Evolutionary conservation across 2,329 filamentous ascomycete species (phyloP), one percentile per base, ranked within the genome.

Genomic region (Stachybotrys chartarum): DNA sequence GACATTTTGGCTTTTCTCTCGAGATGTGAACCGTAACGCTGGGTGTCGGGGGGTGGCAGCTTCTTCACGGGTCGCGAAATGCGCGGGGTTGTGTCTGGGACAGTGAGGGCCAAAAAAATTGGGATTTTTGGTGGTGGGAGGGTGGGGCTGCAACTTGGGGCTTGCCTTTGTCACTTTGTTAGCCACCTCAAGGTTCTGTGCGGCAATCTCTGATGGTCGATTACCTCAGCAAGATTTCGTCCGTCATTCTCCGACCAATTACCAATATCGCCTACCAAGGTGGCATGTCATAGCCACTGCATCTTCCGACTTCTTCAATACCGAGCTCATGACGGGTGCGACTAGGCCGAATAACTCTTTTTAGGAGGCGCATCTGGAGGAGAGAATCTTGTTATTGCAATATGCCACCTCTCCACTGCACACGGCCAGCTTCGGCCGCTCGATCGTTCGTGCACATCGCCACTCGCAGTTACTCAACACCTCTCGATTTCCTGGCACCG

Each of bases 1-100:
- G 94, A 97, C 89, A 93, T 94, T 60, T 70, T 88, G 78, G 49
- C 49, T 63, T 58, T 14, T 42, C 24, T 24, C 24, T 42, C 35
- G 35, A 3, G 62, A 60, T 63, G 59, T 61, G 64, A 57, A 61
- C 57, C 61, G 61, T 65, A 64, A 42, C 35, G 35, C 35, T 42
- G 35, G 24, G 35, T 42, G 35, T 42, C 35, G 35, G 8, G 35
- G 8, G 10, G 35, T 42, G 8, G 35, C 35, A 42, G 5, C 35
- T 42, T 42, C 35, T 47, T 24, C 24, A 47, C 7, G 10, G 45
- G 45, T 66, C 67, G 63, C 65, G 59, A 64, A 59, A 63, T 67
- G 64, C 64, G 70, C 70, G 70, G 70, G 70, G 70, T 72, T 70
- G 68, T 62, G 65, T 65, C 61, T 59, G 63, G 58, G 56, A 55